Evolutionary conservation across 805 yeast species (phyloP).

Genomic region (Wickerhamiella dianesei): DNA sequence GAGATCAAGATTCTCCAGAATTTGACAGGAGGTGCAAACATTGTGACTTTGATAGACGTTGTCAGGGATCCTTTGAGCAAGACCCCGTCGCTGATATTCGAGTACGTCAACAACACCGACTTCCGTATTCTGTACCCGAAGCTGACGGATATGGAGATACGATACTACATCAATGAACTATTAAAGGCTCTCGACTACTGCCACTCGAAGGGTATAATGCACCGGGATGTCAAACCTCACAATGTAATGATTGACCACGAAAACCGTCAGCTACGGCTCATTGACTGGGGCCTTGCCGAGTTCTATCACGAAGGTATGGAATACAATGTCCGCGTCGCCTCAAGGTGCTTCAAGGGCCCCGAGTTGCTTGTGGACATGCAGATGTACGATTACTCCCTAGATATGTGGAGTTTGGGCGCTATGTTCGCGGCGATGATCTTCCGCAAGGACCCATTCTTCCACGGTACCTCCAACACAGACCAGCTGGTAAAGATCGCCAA

Average conservation of each 20-base stretch:
- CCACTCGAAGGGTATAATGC: constrained; percentile 91
- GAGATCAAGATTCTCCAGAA: constrained; percentile 81
- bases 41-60: constrained; percentile 63
- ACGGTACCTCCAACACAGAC: constrained; percentile 82
- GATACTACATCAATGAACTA: constrained; percentile 71
- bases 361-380: constrained; percentile 72
- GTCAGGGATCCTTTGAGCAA: constrained; percentile 66
- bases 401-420: constrained; percentile 85
- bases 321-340: constrained; percentile 83
- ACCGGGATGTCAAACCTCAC: constrained; percentile 88
- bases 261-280: constrained; percentile 46
- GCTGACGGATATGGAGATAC: constrained; percentile 59
- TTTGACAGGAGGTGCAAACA: constrained; percentile 69
- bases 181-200: constrained; percentile 73
- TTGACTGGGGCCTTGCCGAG: constrained; percentile 94
- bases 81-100: constrained; percentile 82
- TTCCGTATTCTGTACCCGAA: constrained; percentile 77
- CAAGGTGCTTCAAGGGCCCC: constrained; percentile 85
- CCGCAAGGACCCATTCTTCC: constrained; percentile 84
- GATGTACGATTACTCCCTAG: constrained; percentile 77
- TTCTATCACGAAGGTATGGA: constrained; percentile 83
- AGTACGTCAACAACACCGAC: constrained; percentile 71
- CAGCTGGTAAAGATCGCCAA: constrained; percentile 82
- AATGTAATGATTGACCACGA: constrained; percentile 85
- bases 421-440: constrained; percentile 82